Evolutionary conservation across 495 filamentous ascomycete genomes (phyloP).

Genomic region (Chaetomium tenue): DNA sequence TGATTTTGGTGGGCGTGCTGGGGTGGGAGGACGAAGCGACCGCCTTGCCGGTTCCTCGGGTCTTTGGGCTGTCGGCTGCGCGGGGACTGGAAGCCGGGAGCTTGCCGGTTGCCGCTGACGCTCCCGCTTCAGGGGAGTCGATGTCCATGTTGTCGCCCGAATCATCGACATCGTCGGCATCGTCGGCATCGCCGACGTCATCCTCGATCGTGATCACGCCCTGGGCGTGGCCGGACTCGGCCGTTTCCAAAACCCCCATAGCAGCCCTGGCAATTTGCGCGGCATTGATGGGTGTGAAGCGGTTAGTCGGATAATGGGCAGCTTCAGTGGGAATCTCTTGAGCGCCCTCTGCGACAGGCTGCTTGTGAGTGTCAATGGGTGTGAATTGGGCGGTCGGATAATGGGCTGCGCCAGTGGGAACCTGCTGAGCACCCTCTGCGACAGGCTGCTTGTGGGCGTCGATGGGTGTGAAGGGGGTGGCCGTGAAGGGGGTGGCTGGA

Average conservation of each 20-base stretch:
- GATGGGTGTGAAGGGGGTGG: neutral
- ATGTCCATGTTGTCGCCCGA: neutral
- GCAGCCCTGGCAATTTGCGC: neutral
- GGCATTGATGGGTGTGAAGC: neutral
- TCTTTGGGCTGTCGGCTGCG: neutral
- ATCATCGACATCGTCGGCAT: no score
- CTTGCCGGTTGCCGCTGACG: no score
- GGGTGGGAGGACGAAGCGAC: neutral
- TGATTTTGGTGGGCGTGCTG: neutral
- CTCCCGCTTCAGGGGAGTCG: no score
- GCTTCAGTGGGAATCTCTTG: neutral
- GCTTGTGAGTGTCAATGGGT: neutral
- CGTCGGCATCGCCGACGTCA: no score
- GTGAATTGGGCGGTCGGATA: neutral
- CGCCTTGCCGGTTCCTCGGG: no score
- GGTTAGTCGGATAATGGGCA: neutral
- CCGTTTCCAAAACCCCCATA: neutral
- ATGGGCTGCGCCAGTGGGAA: neutral
- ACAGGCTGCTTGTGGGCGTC: neutral
- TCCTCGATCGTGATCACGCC: no score
- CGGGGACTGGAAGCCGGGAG: no score
- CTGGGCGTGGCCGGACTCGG: neutral
- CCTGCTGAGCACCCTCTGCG: neutral
- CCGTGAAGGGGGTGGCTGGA: no score
- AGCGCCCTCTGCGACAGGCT: neutral